phyloP scores from a whole-genome alignment of 768 basidiomycete genomes.

The Mycena alexandri region DNA sequence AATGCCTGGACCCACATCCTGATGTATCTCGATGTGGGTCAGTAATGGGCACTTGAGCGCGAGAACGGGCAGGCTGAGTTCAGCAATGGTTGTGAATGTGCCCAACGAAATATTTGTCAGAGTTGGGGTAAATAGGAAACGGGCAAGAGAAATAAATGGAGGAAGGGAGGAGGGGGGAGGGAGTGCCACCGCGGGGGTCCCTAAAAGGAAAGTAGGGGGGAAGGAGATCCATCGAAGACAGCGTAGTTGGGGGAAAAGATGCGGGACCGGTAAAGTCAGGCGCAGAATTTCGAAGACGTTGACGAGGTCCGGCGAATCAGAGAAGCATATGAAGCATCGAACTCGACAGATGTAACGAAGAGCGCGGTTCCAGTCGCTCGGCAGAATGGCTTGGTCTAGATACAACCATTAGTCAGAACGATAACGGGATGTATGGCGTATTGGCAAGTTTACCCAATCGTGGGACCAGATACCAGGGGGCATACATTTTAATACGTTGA shows the following conservation, averaged over 20 bases:
- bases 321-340: neutral
- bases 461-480: neutral
- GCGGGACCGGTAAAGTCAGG: neutral
- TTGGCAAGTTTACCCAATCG: neutral
- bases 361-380: neutral
- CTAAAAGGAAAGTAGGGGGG: neutral
- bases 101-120: neutral
- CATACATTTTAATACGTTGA: constrained; percentile 2
- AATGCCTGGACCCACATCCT: neutral
- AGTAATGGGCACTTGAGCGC: neutral
- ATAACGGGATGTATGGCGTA: too few species aligned
- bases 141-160: too few species aligned
- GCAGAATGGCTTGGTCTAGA: neutral
- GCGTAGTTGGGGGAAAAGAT: neutral
- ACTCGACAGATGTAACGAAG: neutral
- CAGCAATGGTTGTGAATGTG: neutral
- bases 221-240: neutral
- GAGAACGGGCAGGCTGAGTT: neutral
- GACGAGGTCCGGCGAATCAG: neutral
- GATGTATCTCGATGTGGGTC: neutral
- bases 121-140: too few species aligned
- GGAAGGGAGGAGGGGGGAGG: too few species aligned
- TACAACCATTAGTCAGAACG: too few species aligned
- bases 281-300: constrained; percentile 7
- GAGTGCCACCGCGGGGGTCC: too few species aligned